Evolutionary conservation across 345 rosid genomes (phyloP).

Genomic region (Gynandropsis gynandra): DNA sequence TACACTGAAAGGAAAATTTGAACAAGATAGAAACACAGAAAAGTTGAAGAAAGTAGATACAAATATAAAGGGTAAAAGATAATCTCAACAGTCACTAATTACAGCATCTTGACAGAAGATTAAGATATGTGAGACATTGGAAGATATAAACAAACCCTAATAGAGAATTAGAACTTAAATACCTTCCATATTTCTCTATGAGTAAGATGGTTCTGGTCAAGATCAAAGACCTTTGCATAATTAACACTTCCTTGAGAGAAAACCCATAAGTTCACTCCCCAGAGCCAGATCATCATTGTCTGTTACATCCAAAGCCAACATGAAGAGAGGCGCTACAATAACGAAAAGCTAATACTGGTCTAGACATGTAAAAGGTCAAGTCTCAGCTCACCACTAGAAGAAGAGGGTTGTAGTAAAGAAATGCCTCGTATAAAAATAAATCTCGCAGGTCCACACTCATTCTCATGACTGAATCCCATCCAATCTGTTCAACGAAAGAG

Average conservation of each 20-base stretch:
- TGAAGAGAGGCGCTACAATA: not conserved
- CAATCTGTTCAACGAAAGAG: constrained; percentile 38
- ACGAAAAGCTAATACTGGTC: not conserved
- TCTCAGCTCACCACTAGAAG: constrained; percentile 72
- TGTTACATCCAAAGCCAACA: constrained; percentile 20
- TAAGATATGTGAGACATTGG: not conserved
- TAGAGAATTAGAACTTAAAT: not conserved
- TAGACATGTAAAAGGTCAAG: not conserved
- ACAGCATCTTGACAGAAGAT: not conserved
- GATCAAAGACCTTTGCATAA: constrained; percentile 81
- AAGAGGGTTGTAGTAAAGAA: constrained; percentile 92
- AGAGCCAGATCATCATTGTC: constrained; percentile 95
- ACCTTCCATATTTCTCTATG: constrained; percentile 98
- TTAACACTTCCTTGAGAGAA: constrained; percentile 72
- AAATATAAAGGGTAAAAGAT: not conserved
- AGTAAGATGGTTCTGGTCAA: constrained; percentile 85
- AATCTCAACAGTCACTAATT: not conserved
- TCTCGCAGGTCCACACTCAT: constrained; percentile 80
- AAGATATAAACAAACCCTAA: not conserved
- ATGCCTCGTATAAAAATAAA: constrained; percentile 78
- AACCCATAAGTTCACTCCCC: constrained; percentile 95
- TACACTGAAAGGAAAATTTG: constrained; percentile 55
- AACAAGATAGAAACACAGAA: constrained; percentile 21
- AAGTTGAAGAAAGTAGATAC: constrained; percentile 14
- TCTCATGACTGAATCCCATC: constrained; percentile 98